Base-by-base conservation (phyloP, 345 rosid genomes). In the Draba incana region DNA sequence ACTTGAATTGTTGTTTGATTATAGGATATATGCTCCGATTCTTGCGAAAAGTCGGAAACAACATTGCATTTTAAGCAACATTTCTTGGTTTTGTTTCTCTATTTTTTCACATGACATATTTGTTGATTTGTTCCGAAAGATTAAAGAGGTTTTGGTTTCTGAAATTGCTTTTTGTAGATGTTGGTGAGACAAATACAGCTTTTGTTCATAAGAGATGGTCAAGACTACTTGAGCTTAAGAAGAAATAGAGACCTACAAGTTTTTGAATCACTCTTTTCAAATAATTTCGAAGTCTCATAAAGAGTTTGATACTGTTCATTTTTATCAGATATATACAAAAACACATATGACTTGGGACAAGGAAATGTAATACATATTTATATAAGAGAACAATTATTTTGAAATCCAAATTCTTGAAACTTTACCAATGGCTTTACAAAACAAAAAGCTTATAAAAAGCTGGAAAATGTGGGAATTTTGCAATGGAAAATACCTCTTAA, bases 21-120 rank as follows among this genome's bases (percentile, higher is more conserved):
- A 57, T 78, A 92, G 97, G 93, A 86, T 64, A 75, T 82, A 31
- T 92, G 97, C 74, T 90, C 96, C 10, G 90, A 89, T 38, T 50
- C 82, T 6, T 90, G 97, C 56, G 86, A 80, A 70, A 84, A 85
- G 68, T 80, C 93, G 1, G 84, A 88, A 62, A 84, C 88, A 0
- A 79, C 75, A 16, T 30, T 81, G 47, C 85, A 84, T 3, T 81
- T 97, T 90, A 67, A 81, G 86, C 37, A 31, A 55, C 64, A 20
- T 28, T 35, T 3, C n/a, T 46, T 15, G 4, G 15, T 67, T 60
- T 27, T 35, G 41, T 62, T 56, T 43, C 37, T 54, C 4, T 57
- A 13, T 8, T 2, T n/a, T n/a, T 38, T 8, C 43, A 42, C 15
- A 53, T 20, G 57, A 25, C 31, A 43, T 46, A 7, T 75, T 74